Evolutionary conservation across 2,329 filamentous ascomycete genomes (phyloP).

Genomic region (Dryadomyces quercus-mongolicae): DNA sequence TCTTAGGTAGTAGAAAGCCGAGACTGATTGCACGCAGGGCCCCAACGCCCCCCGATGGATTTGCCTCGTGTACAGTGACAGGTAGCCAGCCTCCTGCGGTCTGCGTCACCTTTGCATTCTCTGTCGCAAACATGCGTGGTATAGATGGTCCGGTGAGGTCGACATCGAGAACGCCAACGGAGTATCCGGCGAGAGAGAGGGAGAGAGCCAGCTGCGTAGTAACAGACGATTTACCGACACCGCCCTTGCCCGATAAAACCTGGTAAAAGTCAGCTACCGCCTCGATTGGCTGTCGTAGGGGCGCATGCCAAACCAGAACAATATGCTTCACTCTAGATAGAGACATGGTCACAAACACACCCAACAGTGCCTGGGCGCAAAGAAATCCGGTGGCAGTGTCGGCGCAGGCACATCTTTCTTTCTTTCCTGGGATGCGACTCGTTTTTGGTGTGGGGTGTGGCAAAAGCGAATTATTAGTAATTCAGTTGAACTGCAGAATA

Average conservation of each 20-base stretch:
- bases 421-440: too few relatives aligned
- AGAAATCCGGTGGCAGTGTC: too few relatives aligned
- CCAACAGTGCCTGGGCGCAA: too few relatives aligned
- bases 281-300: background rate
- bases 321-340: conserved; percentile 64
- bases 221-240: conserved; percentile 95
- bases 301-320: conserved; percentile 41
- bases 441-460: background rate
- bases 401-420: too few relatives aligned
- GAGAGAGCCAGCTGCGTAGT: conserved; percentile 91
- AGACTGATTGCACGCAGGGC: conserved; percentile 78
- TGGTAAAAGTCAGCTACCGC: conserved; percentile 14
- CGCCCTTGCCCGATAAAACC: conserved; percentile 91
- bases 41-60: conserved; percentile 39
- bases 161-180: conserved; percentile 89
- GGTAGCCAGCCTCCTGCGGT: conserved; percentile 87
- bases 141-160: conserved; percentile 95
- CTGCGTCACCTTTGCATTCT: conserved; percentile 80
- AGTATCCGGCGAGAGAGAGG: conserved; percentile 71
- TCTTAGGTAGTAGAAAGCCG: conserved; percentile 72
- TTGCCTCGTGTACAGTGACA: conserved; percentile 63
- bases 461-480: too few relatives aligned
- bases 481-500: too few relatives aligned
- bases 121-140: conserved; percentile 84
- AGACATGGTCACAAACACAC: conserved; percentile 35